phyloP scores from a whole-genome alignment of 2,329 filamentous ascomycete genomes.

The Penicillium sp. region DNA sequence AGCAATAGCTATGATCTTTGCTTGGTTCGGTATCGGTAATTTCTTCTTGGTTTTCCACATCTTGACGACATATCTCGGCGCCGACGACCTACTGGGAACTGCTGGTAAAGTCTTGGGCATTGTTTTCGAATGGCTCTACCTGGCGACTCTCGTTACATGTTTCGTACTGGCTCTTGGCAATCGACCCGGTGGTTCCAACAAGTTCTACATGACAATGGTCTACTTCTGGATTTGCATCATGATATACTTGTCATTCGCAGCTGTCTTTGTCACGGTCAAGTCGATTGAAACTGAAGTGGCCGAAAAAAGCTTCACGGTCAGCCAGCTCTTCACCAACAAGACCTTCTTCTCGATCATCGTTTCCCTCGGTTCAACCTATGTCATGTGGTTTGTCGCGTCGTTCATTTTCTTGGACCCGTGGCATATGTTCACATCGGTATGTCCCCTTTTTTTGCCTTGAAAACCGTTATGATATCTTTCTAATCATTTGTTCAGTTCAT shows the following conservation, averaged over 20 bases:
- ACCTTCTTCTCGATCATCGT: constrained; percentile 94
- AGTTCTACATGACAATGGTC: constrained; percentile 95
- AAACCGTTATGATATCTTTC: not conserved
- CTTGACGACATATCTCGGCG: constrained; percentile 80
- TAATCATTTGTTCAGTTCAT: constrained; percentile 58
- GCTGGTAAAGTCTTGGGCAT: constrained; percentile 79
- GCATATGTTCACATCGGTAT: constrained; percentile 89
- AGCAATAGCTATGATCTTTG: constrained; percentile 93
- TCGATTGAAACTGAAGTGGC: constrained; percentile 73
- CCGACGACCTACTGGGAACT: constrained; percentile 66
- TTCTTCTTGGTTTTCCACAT: constrained; percentile 99
- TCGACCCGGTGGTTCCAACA: constrained; percentile 88
- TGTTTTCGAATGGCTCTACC: constrained; percentile 94
- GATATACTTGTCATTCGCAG: constrained; percentile 91
- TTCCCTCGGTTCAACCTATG: constrained; percentile 85
- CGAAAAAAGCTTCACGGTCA: constrained; percentile 64
- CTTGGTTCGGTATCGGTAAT: constrained; percentile 97
- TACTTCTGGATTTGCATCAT: constrained; percentile 97
- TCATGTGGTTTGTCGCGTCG: constrained; percentile 88
- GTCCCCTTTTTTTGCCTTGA: constrained; percentile 24
- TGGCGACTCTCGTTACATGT: constrained; percentile 86
- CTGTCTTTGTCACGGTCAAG: constrained; percentile 87
- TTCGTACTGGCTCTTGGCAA: constrained; percentile 95
- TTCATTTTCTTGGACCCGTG: constrained; percentile 96
- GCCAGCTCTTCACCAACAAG: constrained; percentile 76